A percentile compares a stretch with the other conserved stretches of the same genome.
Evolutionary conservation across 768 basidiomycete genomes (phyloP).

Genomic region (Pleurotus djamor): DNA sequence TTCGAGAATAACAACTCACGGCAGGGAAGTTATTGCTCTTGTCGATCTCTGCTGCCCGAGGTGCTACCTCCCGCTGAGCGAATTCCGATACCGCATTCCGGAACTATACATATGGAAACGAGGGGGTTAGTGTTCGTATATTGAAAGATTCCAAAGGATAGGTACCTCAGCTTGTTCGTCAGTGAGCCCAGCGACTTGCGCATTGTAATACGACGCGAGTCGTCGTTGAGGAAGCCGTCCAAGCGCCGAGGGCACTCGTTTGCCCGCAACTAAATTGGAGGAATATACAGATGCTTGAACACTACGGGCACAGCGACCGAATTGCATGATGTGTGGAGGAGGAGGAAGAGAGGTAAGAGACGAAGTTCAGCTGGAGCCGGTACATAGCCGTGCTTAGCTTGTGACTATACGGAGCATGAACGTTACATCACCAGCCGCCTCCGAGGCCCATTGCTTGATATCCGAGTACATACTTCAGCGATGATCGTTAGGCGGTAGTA

Average conservation of each 20-base stretch:
- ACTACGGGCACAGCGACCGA: neutral
- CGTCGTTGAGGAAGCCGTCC: slow-evolving; percentile 17
- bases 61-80: slow-evolving; percentile 81
- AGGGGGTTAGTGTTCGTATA: neutral
- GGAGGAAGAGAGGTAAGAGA: neutral
- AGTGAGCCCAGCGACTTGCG: slow-evolving; percentile 71
- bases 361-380: neutral
- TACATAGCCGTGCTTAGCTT: too few relatives aligned
- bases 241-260: neutral
- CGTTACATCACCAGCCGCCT: too few relatives aligned
- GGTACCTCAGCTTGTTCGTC: slow-evolving; percentile 77
- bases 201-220: slow-evolving; percentile 64
- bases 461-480: too few relatives aligned
- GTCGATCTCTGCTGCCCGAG: slow-evolving; percentile 85
- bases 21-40: slow-evolving; percentile 77
- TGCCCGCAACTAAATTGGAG: neutral
- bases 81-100: slow-evolving; percentile 77
- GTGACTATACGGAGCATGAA: too few relatives aligned
- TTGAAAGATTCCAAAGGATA: slow-evolving; percentile 13
- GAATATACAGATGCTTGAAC: neutral
- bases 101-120: slow-evolving; percentile 52
- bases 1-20: slow-evolving; percentile 34
- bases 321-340: neutral
- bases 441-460: too few relatives aligned
- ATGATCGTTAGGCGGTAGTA: too few relatives aligned